Percentiles rank a stretch among this genome's conserved stretches.
phyloP scores from a whole-genome alignment of 1,139 yeast genomes.

The Zhuliangozyma blackwelliae region DNA sequence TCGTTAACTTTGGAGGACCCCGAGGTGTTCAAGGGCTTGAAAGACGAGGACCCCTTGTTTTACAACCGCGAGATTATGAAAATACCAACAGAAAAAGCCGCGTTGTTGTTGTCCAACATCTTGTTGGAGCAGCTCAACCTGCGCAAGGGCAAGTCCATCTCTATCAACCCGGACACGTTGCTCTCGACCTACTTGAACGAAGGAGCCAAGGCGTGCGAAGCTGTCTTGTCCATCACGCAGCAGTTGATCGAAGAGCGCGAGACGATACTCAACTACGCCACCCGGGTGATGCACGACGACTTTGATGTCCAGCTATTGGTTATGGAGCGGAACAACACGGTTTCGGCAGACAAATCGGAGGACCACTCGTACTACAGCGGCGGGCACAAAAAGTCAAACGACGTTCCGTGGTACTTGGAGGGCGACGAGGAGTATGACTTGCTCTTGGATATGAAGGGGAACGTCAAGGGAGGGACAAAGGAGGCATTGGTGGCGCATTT shows the following conservation, averaged over 20 bases:
- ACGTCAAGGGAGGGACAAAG: constrained; percentile 80
- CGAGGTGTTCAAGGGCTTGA: constrained; percentile 61
- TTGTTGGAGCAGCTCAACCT: constrained; percentile 40
- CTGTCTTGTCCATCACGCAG: constrained; percentile 43
- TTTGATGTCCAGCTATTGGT: constrained; percentile 58
- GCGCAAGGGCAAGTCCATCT: constrained; percentile 38
- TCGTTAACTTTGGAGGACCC: constrained; percentile 69
- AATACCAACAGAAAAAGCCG: constrained; percentile 48
- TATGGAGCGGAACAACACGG: constrained; percentile 59
- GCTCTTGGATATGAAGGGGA: constrained; percentile 68
- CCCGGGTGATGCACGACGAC: constrained; percentile 74
- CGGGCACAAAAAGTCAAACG: constrained; percentile 31
- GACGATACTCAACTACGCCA: constrained; percentile 64
- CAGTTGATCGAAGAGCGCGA: constrained; percentile 69
- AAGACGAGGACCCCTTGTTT: constrained; percentile 49
- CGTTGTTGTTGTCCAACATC: constrained; percentile 42
- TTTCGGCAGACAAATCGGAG: constrained; percentile 34
- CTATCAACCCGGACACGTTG: constrained; percentile 46
- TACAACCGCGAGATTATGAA: constrained; percentile 38
- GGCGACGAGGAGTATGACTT: constrained; percentile 75
- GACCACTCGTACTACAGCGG: constrained; percentile 34
- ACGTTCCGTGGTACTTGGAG: constrained; percentile 76
- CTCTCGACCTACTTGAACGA: constrained; percentile 44
- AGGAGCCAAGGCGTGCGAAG: constrained; percentile 41
- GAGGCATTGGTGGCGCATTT: constrained; percentile 78